phyloP scores from a whole-genome alignment of 768 basidiomycete genomes.

The Tricholoma flavovirens region DNA sequence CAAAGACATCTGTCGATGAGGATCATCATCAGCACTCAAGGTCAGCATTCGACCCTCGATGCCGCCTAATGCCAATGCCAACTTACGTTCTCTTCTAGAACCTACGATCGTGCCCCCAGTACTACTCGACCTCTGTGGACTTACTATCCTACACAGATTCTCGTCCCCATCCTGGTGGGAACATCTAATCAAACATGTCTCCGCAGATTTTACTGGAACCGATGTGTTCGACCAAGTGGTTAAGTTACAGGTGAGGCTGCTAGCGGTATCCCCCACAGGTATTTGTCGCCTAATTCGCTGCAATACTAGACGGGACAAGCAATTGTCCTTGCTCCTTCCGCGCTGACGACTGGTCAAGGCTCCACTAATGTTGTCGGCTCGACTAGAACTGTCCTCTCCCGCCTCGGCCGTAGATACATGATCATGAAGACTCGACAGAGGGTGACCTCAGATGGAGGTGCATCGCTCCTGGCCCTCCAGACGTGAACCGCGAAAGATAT shows the following conservation, averaged over 20 bases:
- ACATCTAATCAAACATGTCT: slow-evolving; percentile 61
- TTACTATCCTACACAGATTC: slow-evolving; percentile 66
- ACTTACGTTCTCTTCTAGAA: slow-evolving; percentile 32
- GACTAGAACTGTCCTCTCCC: slow-evolving; percentile 24
- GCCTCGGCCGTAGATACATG: slow-evolving; percentile 54
- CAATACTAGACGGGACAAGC: slow-evolving; percentile 60
- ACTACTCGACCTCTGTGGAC: slow-evolving; percentile 59
- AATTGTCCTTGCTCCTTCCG: slow-evolving; percentile 62
- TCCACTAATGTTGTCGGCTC: background rate
- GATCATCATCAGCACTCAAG: slow-evolving; percentile 72
- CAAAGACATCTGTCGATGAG: slow-evolving; percentile 71
- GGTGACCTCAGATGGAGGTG: slow-evolving; percentile 61
- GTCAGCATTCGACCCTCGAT: slow-evolving; percentile 22
- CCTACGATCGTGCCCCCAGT: slow-evolving; percentile 69
- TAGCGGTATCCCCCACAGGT: background rate
- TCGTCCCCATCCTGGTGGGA: slow-evolving; percentile 76
- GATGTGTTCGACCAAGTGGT: slow-evolving; percentile 67
- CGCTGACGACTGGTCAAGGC: slow-evolving; percentile 33
- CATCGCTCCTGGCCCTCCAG: slow-evolving; percentile 44
- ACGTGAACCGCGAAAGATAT: background rate
- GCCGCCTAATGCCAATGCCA: background rate
- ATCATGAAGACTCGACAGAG: slow-evolving; percentile 57
- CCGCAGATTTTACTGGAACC: slow-evolving; percentile 50
- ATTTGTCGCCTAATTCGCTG: background rate
- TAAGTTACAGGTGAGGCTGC: slow-evolving; percentile 45